Conservation (phyloP, 345 rosid species). For the Salix purpurea region DNA sequence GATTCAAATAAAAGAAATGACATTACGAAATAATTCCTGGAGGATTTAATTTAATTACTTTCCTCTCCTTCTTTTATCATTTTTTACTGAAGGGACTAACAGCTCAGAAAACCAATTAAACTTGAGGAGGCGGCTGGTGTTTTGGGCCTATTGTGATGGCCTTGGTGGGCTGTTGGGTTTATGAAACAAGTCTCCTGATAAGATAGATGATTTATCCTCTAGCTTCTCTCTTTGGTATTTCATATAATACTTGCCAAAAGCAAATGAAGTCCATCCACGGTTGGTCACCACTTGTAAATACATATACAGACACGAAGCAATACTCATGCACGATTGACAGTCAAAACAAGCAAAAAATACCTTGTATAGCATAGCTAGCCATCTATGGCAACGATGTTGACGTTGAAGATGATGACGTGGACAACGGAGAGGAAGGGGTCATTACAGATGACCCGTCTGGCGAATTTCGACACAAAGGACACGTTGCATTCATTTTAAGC, state of each 20-base stretch:
- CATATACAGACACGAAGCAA: neutral
- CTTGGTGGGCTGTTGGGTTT: too few relatives aligned
- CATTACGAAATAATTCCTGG: too few relatives aligned
- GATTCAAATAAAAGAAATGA: neutral
- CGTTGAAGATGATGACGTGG: neutral
- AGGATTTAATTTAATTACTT: too few relatives aligned
- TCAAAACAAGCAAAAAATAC: neutral
- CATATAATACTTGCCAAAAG: neutral
- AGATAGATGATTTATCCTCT: too few relatives aligned
- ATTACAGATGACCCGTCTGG: conserved; percentile 16
- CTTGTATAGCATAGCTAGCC: neutral
- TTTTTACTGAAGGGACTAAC: too few relatives aligned
- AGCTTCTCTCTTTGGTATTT: too few relatives aligned
- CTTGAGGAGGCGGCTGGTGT: too few relatives aligned
- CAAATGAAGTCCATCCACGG: neutral
- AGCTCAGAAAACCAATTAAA: too few relatives aligned
- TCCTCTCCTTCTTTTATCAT: too few relatives aligned
- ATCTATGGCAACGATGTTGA: neutral
- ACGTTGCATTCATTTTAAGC: conserved; percentile 49
- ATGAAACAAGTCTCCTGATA: too few relatives aligned
- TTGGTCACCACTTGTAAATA: neutral
- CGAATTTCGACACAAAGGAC: conserved; percentile 58
- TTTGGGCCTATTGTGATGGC: too few relatives aligned
- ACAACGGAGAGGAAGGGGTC: neutral
- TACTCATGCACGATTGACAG: neutral